Base-by-base conservation (phyloP, 768 basidiomycete species). In the Calvatia gigantea region DNA sequence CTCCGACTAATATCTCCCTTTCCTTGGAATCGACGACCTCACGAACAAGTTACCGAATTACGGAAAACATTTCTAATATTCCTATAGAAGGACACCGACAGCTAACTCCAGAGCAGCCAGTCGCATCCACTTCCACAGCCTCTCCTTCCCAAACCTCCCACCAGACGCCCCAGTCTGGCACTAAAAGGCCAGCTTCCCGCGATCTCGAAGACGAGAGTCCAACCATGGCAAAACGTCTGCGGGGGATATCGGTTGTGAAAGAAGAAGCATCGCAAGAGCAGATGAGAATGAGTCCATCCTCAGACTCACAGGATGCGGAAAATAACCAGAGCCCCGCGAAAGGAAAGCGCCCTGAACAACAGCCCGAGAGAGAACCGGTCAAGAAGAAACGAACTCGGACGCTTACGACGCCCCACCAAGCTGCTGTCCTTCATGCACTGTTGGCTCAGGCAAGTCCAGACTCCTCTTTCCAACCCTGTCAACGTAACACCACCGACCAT, bases 301-400 rank as follows among this genome's bases (percentile, higher is more conserved):
- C 74, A 39, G 79, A 79, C 58, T 83, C 83, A 7, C 81, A 82
- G 64, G 78, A 75, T 56, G 81, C 81, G 6, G 86, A 87, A 66
- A 83, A 75, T 49, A 85, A 84, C 61, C 78, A 74, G 59, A 79
- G 80, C 53, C 69, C 72, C 31, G 76, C 71, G 37, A 75, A 69
- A 56, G 75, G 71, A 44, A 74, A 76, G 32, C 71, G 68, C 29
- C 69, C 75, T 23, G 76, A 75, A 60, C 65, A 63, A 51, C 66
- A 70, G 15, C 69, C 64, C n/a, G 48, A 75, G 17, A 65, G 67
- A 25, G 64, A 73, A 27, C 82, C 82, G 46, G 79, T 82, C 59
- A 90, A 90, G 78, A 89, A 89, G 70, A 91, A 90, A 64, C 80
- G 91, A 53, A 94, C 91, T 28, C 77, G 89, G 44, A 89, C 87